Base-by-base conservation (phyloP, 805 yeast genomes). In the Hanseniaspora clermontiae region DNA sequence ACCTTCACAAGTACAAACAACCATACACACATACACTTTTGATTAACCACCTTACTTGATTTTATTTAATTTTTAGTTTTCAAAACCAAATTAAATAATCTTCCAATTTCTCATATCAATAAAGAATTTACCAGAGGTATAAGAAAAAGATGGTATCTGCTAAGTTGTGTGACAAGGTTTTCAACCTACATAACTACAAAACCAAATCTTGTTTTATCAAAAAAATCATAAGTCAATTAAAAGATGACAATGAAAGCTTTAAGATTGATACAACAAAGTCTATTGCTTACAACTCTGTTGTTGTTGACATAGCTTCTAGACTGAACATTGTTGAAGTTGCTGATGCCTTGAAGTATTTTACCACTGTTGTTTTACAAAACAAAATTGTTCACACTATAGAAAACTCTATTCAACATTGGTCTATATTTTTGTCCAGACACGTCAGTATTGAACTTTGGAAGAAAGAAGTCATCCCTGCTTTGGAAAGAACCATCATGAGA, bases 401-500 rank as follows among this genome's bases (percentile, higher is more conserved):
- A 46, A 46, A 46, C 29, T 19, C 39, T 12, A 14, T 46, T 12
- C 40, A 46, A 5, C 49, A 46, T n/a, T 46, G 49, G 49, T 46
- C 49, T n/a, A 20, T 19, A 11, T 46, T 46, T n/a, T 32, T 46
- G 19, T 31, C 29, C n/a, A 46, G 34, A n/a, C 39, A 46, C 15
- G 38, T 34, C 14, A 11, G 11, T 19, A 15, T 19, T n/a, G 39
- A 34, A 6, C 34, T n/a, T 19, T 46, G 49, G 49, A 46, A 32
- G 12, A 32, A 31, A 12, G 39, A 46, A 9, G 20, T 46, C 10
- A 32, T 80, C 7, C 87, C 95, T 1, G 74, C 77, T 19, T 63
- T 90, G 50, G 90, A 86, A 63, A 87, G 84, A 65, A 78, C 90
- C 0, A 73, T 84, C 51, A 72, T 90, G 60, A 78, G 96, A 66